These are phyloP conservation scores for Starmerella apis DNA, from an alignment of 805 yeast species.

Conservation along the genomic window DNA sequence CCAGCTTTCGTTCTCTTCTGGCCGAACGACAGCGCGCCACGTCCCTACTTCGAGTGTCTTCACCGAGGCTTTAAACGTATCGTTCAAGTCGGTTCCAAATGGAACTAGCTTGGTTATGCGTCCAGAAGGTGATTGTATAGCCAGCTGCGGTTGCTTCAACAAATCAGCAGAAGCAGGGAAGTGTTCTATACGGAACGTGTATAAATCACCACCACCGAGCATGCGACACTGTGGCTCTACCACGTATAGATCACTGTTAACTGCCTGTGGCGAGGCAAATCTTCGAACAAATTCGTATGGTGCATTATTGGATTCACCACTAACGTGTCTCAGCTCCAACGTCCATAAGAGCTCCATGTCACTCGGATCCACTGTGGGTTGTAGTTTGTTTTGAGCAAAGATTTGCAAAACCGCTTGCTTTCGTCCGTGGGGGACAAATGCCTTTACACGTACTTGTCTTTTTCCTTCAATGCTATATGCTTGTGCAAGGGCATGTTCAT, in stretches of 20 bases:
- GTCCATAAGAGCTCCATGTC: slow-evolving; percentile 62
- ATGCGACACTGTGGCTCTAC: slow-evolving; percentile 71
- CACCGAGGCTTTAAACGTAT: slow-evolving; percentile 48
- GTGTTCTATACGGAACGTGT: slow-evolving; percentile 43
- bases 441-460: slow-evolving; percentile 69
- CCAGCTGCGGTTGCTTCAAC: slow-evolving; percentile 37
- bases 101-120: slow-evolving; percentile 51
- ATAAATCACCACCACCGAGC: slow-evolving; percentile 47
- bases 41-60: slow-evolving; percentile 61
- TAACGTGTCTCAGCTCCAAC: slow-evolving; percentile 58
- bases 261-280: slow-evolving; percentile 60
- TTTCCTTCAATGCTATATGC: slow-evolving; percentile 48
- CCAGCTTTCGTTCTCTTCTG: slow-evolving; percentile 70
- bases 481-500: slow-evolving; percentile 61
- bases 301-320: slow-evolving; percentile 44
- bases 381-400: slow-evolving; percentile 35
- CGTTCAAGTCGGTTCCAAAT: slow-evolving; percentile 27
- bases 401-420: slow-evolving; percentile 63
- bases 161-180: slow-evolving; percentile 39
- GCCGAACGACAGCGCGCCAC: slow-evolving; percentile 74
- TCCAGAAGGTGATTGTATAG: slow-evolving; percentile 78
- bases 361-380: slow-evolving; percentile 9
- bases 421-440: slow-evolving; percentile 60
- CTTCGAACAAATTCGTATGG: slow-evolving; percentile 59
- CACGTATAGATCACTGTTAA: slow-evolving; percentile 66